Percentiles rank a stretch among this genome's conserved stretches.
Conservation (phyloP, 208 protist genomes). For the Trichomonas tenax region DNA sequence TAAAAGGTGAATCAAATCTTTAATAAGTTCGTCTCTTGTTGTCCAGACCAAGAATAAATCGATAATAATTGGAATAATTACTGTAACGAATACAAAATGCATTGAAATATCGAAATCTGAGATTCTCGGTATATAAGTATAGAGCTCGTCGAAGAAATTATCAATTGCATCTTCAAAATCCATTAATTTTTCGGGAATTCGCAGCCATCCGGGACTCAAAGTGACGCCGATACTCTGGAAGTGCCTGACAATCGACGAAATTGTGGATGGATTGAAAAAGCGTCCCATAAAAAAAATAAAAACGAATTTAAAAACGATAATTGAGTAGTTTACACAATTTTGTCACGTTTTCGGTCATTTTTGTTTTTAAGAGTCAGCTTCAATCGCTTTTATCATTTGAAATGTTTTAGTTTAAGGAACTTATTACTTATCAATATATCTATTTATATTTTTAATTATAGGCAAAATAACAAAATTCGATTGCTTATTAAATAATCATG, state of each 20-base stretch:
- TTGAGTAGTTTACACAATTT: too few species aligned
- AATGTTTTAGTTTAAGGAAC: too few species aligned
- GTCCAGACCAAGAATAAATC: background rate
- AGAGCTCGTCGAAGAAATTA: background rate
- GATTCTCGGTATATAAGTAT: background rate
- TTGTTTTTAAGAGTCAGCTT: too few species aligned
- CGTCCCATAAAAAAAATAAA: background rate
- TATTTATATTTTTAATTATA: too few species aligned
- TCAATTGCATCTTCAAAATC: background rate
- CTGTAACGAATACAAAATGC: background rate
- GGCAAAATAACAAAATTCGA: too few species aligned
- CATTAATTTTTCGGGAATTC: background rate
- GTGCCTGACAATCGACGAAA: background rate
- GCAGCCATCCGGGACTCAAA: background rate
- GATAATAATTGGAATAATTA: background rate
- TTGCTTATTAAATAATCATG: too few species aligned
- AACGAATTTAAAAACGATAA: too few species aligned
- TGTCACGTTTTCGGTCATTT: too few species aligned
- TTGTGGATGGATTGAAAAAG: background rate
- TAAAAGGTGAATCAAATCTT: background rate
- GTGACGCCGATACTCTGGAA: background rate
- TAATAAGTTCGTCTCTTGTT: background rate
- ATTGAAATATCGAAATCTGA: background rate
- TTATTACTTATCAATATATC: too few species aligned
- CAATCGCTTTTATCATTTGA: too few species aligned